Percentiles rank a stretch among this genome's conserved stretches.
Evolutionary conservation across 2,329 filamentous ascomycete species (phyloP).

Genomic region (Curvularia sp.): DNA sequence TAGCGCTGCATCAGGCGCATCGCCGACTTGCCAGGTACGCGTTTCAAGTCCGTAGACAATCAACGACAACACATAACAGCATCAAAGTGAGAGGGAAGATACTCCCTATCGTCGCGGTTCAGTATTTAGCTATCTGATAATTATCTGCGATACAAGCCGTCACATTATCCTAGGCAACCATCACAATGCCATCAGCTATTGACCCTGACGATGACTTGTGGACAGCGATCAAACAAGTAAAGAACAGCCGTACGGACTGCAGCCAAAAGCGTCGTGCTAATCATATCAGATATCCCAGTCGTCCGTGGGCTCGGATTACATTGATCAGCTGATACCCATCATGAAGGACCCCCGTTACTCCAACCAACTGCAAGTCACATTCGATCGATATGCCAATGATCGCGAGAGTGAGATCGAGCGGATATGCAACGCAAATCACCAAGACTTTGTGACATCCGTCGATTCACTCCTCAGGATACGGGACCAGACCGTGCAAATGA

Average conservation of each 20-base stretch:
- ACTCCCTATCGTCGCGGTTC: not conserved
- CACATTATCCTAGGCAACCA: constrained; percentile 15
- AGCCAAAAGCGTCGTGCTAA: constrained; percentile 12
- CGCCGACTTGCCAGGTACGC: constrained; percentile 25
- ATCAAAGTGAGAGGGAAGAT: constrained; percentile 4
- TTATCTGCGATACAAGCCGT: not conserved
- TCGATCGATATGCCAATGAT: constrained; percentile 82
- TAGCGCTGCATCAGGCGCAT: constrained; percentile 12
- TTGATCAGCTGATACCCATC: constrained; percentile 93
- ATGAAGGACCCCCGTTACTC: constrained; percentile 87
- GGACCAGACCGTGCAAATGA: constrained; percentile 87
- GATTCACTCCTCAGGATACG: constrained; percentile 92
- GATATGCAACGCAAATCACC: constrained; percentile 94
- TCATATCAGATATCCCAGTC: constrained; percentile 82
- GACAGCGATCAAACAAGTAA: constrained; percentile 59
- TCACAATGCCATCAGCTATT: constrained; percentile 47
- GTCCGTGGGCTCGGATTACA: constrained; percentile 88
- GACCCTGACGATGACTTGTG: constrained; percentile 59
- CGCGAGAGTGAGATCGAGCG: constrained; percentile 91
- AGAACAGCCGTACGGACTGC: constrained; percentile 10
- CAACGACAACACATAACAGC: constrained; percentile 21
- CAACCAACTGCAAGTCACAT: constrained; percentile 77
- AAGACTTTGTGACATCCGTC: constrained; percentile 93
- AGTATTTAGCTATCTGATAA: not conserved
- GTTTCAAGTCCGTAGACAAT: constrained; percentile 24